These are phyloP conservation scores for Coemansia sp. DNA, from an alignment of 192 early-diverging fungal species.

Conservation along the genomic window DNA sequence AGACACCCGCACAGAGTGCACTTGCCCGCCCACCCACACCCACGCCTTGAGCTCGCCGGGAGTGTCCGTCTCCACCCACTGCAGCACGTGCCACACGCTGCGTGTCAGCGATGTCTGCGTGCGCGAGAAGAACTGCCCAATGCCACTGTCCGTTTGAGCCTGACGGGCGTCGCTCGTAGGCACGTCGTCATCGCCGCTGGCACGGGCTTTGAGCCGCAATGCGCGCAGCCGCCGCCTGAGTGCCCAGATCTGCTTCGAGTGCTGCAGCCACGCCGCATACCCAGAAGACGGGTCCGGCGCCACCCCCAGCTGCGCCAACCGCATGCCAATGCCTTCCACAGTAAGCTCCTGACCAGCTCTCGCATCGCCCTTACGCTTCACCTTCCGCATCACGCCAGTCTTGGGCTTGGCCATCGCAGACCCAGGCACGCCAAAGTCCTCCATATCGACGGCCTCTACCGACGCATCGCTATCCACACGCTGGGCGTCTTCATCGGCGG, in stretches of 20 bases:
- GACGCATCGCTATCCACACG: background rate
- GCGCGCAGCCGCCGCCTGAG: slow-evolving; percentile 60
- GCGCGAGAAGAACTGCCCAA: slow-evolving; percentile 66
- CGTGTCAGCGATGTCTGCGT: slow-evolving; percentile 68
- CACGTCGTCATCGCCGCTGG: slow-evolving; percentile 27
- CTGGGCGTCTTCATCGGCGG: slow-evolving; percentile 9
- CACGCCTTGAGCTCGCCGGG: slow-evolving; percentile 91
- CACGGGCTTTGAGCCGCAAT: slow-evolving; percentile 46
- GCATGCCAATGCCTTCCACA: slow-evolving; percentile 47
- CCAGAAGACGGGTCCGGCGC: slow-evolving; percentile 70
- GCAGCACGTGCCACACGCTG: slow-evolving; percentile 82
- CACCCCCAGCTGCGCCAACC: slow-evolving; percentile 47
- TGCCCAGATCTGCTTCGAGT: slow-evolving; percentile 80
- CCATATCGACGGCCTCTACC: slow-evolving; percentile 50
- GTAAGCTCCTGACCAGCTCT: slow-evolving; percentile 29
- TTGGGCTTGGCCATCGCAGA: slow-evolving; percentile 5
- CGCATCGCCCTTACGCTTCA: slow-evolving; percentile 1
- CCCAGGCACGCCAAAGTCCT: slow-evolving; percentile 59
- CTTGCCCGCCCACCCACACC: slow-evolving; percentile 69
- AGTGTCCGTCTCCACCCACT: slow-evolving; percentile 79
- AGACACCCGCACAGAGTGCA: slow-evolving; percentile 72
- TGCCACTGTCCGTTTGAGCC: background rate
- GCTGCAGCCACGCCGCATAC: slow-evolving; percentile 74
- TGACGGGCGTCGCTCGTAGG: background rate
- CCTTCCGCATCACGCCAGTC: slow-evolving; percentile 23